Conservation (phyloP, 2,329 filamentous ascomycete genomes). For the Aspergillus clavatus region DNA sequence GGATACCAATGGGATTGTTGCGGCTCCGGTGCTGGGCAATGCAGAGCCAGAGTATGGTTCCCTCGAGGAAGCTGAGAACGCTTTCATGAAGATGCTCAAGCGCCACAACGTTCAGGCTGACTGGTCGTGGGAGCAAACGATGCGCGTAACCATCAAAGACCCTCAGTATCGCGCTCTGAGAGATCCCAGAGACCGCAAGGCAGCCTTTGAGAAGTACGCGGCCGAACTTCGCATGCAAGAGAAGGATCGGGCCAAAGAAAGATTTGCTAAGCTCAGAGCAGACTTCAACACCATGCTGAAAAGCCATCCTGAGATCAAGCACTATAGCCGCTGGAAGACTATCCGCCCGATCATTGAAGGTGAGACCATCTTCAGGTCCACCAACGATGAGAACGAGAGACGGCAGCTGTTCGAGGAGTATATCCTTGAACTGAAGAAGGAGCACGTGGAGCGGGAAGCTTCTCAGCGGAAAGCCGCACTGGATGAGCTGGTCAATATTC, state of each 20-base stretch:
- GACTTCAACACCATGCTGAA: slow-evolving; percentile 96
- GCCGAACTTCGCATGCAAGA: slow-evolving; percentile 85
- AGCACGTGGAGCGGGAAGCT: slow-evolving; percentile 70
- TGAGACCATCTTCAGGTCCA: slow-evolving; percentile 91
- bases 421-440: slow-evolving; percentile 74
- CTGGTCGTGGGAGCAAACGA: slow-evolving; percentile 87
- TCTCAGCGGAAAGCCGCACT: slow-evolving; percentile 72
- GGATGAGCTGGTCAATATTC: slow-evolving; percentile 71
- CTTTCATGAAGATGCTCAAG: slow-evolving; percentile 85
- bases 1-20: slow-evolving; percentile 39
- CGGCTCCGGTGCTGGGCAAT: slow-evolving; percentile 34
- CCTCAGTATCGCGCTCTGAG: slow-evolving; percentile 89
- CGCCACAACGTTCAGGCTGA: slow-evolving; percentile 82
- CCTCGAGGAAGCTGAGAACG: slow-evolving; percentile 83
- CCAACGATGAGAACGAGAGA: slow-evolving; percentile 80
- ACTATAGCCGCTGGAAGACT: slow-evolving; percentile 96
- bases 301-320: slow-evolving; percentile 93
- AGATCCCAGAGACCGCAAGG: slow-evolving; percentile 83
- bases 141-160: slow-evolving; percentile 81
- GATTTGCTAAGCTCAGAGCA: slow-evolving; percentile 80
- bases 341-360: slow-evolving; percentile 89
- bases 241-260: slow-evolving; percentile 89
- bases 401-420: slow-evolving; percentile 93
- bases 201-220: slow-evolving; percentile 92
- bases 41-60: slow-evolving; percentile 72